Percentiles rank a stretch among this genome's conserved stretches.
phyloP scores from a whole-genome alignment of 2,329 filamentous ascomycete genomes.

The Pseudogymnoascus sp. region DNA sequence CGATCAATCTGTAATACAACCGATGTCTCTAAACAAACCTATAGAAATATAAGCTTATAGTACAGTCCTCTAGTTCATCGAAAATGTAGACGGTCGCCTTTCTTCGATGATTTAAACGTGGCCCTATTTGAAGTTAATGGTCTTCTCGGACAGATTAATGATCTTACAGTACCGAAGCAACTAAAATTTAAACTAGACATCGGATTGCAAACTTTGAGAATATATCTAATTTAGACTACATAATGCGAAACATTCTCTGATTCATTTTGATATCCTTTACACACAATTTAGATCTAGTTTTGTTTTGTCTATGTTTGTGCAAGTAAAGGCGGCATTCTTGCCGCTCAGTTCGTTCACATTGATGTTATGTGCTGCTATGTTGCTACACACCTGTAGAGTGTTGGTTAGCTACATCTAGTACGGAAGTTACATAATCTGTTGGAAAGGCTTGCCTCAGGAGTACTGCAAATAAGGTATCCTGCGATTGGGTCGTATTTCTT shows the following conservation, averaged over 20 bases:
- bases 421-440: background rate
- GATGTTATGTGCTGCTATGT: conserved; percentile 42
- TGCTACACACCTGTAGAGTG: conserved; percentile 25
- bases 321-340: conserved; percentile 37
- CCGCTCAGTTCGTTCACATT: conserved; percentile 40
- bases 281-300: conserved; percentile 24
- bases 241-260: background rate
- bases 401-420: background rate
- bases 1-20: too few species aligned
- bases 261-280: background rate
- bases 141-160: background rate
- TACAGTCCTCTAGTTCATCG: too few species aligned
- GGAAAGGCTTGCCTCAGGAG: conserved; percentile 38
- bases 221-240: background rate
- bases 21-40: too few species aligned
- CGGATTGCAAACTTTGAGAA: background rate
- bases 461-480: conserved; percentile 41
- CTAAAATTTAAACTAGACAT: too few species aligned
- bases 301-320: conserved; percentile 37
- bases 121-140: background rate
- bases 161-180: background rate
- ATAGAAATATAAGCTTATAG: too few species aligned
- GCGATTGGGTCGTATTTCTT: conserved; percentile 37
- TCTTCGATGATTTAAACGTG: background rate
- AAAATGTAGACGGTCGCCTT: background rate